These are phyloP conservation scores for Mycena capillaripes DNA, from an alignment of 768 basidiomycete species.

Conservation along the genomic window DNA sequence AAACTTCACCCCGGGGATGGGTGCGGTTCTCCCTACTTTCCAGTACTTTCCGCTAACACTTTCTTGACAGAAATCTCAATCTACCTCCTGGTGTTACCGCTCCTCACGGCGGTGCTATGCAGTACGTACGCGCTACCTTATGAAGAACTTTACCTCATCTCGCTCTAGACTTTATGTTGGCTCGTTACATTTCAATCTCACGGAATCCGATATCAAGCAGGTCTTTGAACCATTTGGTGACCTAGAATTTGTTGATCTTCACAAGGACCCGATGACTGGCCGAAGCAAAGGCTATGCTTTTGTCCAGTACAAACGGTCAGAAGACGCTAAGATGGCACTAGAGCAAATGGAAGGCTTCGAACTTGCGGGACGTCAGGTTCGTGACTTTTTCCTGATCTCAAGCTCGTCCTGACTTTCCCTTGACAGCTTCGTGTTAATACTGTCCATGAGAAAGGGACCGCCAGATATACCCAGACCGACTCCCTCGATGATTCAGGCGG, in stretches of 20 bases:
- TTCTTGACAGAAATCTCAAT: conserved; percentile 77
- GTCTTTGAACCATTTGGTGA: conserved; percentile 99
- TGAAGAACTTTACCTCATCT: conserved; percentile 24
- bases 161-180: conserved; percentile 90
- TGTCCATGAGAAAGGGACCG: conserved; percentile 91
- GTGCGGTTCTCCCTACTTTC: conserved; percentile 58
- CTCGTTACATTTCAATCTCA: conserved; percentile 96
- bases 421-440: conserved; percentile 88
- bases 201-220: conserved; percentile 97
- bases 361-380: conserved; percentile 93
- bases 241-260: conserved; percentile 98
- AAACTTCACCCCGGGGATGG: conserved; percentile 90
- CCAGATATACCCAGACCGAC: conserved; percentile 81
- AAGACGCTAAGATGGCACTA: conserved; percentile 96
- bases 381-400: conserved; percentile 58
- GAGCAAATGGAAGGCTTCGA: conserved; percentile 99
- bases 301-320: conserved; percentile 95
- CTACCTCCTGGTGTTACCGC: conserved; percentile 88
- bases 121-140: conserved; percentile 61
- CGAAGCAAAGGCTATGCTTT: conserved; percentile 98
- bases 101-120: conserved; percentile 82
- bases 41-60: conserved; percentile 28
- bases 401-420: conserved; percentile 25
- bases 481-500: conserved; percentile 93
- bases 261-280: conserved; percentile 94